Evolutionary conservation across 257 asterid species (phyloP), one percentile per base, ranked within the genome.

Genomic region (Nicotiana otophora): DNA sequence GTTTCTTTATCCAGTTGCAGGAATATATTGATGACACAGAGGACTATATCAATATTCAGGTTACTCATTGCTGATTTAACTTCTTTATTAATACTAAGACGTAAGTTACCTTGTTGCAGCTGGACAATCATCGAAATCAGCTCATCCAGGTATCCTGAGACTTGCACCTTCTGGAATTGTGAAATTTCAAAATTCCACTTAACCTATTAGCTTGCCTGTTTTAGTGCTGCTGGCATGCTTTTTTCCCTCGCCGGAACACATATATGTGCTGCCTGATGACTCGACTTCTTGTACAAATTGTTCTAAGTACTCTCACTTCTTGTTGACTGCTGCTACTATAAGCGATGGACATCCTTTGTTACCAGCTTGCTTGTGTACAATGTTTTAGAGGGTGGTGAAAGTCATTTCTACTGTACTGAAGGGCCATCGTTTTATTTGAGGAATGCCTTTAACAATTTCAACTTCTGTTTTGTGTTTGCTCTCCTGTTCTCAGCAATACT

Each of bases 361-460:
- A 83, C 94, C 91, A 96, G 91, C 89, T 88, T 96, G 84, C 84
- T 93, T 91, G 77, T 90, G 60, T 96, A 96, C 86, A 96, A 94
- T 84, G 98, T 93, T 85, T 80, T 91, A 75, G 98, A 98, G 39
- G 99, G 99, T 81, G 99, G 99, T 65, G 98, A 96, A 90, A 96
- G 98, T 84, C 98, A 96, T 86, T 86, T 96, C 86, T 96, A 94
- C 81, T 98, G 99, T 68, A 91, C 93, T 64, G 98, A 96, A 83
- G 98, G 98, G 80, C 90, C 97, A 61, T 78, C 90, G 54, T 94
- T 87, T 88, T 96, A 96, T 88, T 84, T 94, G 90, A 89, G 87
- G 91, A 94, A 96, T 85, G 97, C 97, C 57, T 96, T 96, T 85
- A 96, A 94, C 86, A 94, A 94, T 88, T 96, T 96, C 88, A 94